Percentiles rank a stretch among this genome's conserved stretches.
Conservation (phyloP, 129 eudicot species). For the Cynara cardunculus region DNA sequence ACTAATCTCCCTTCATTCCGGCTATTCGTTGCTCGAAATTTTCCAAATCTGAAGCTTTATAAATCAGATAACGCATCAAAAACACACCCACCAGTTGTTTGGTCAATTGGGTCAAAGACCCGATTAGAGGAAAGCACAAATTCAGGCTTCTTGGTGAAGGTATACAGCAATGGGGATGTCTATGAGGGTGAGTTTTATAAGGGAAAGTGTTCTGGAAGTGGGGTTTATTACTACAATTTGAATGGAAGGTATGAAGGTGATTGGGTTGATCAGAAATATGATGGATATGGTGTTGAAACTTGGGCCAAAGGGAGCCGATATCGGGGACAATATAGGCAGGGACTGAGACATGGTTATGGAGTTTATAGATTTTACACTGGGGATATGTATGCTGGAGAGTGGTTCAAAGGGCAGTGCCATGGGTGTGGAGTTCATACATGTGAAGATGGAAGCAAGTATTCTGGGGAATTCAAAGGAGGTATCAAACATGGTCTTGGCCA, state of each 20-base stretch:
- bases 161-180: slow-evolving; percentile 78
- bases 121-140: slow-evolving; percentile 30
- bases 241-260: slow-evolving; percentile 93
- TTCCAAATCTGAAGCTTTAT: slow-evolving; percentile 38
- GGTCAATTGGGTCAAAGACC: slow-evolving; percentile 70
- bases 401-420: slow-evolving; percentile 85
- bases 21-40: slow-evolving; percentile 30
- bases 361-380: slow-evolving; percentile 75
- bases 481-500: slow-evolving; percentile 87
- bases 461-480: slow-evolving; percentile 74
- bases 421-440: slow-evolving; percentile 78
- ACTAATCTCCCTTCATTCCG: slow-evolving; percentile 27
- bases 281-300: slow-evolving; percentile 84
- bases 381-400: slow-evolving; percentile 73
- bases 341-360: slow-evolving; percentile 78
- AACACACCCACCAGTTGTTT: slow-evolving; percentile 47
- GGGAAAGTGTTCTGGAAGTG: slow-evolving; percentile 89
- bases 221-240: slow-evolving; percentile 68
- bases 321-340: slow-evolving; percentile 73
- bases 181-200: slow-evolving; percentile 85
- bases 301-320: slow-evolving; percentile 85
- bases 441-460: slow-evolving; percentile 72
- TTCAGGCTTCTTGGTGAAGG: slow-evolving; percentile 64
- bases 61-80: slow-evolving; percentile 22
- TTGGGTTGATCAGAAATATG: slow-evolving; percentile 86